Conservation (phyloP, 2,329 filamentous ascomycete species). For the Ophiostoma sp. region DNA sequence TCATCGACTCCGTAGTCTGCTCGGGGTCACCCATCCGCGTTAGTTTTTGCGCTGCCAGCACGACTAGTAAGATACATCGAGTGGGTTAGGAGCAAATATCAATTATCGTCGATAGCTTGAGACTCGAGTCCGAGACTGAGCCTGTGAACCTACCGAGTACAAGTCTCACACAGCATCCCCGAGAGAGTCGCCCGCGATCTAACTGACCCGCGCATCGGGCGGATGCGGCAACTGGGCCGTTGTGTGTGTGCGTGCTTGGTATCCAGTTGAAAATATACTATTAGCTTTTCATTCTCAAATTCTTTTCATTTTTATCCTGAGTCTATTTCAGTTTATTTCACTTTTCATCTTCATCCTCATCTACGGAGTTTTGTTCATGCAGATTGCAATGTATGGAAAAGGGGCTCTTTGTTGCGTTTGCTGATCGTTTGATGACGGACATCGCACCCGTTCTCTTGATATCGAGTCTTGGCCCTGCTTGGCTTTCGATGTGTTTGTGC, state of each 20-base stretch:
- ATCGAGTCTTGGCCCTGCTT: background rate
- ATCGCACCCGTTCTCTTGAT: background rate
- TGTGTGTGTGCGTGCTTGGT: no score
- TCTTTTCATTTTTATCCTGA: no score
- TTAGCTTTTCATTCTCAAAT: no score
- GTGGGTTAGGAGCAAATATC: background rate
- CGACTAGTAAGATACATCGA: background rate
- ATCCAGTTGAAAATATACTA: no score
- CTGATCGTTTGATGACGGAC: no score
- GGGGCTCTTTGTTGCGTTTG: background rate
- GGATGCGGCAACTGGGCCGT: no score
- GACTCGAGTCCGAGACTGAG: background rate
- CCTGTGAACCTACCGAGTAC: background rate
- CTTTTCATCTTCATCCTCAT: background rate
- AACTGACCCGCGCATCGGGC: no score
- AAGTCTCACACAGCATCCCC: no score
- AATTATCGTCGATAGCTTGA: background rate
- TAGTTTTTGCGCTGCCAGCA: slow-evolving; percentile 4
- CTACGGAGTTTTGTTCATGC: background rate
- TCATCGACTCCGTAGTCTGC: background rate
- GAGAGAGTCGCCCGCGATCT: no score
- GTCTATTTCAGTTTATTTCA: no score
- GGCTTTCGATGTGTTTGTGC: background rate
- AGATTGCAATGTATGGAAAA: background rate
- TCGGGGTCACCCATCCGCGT: background rate